Evolutionary conservation across 257 asterid species (phyloP).

Genomic region (Solanum ossicruentum): DNA sequence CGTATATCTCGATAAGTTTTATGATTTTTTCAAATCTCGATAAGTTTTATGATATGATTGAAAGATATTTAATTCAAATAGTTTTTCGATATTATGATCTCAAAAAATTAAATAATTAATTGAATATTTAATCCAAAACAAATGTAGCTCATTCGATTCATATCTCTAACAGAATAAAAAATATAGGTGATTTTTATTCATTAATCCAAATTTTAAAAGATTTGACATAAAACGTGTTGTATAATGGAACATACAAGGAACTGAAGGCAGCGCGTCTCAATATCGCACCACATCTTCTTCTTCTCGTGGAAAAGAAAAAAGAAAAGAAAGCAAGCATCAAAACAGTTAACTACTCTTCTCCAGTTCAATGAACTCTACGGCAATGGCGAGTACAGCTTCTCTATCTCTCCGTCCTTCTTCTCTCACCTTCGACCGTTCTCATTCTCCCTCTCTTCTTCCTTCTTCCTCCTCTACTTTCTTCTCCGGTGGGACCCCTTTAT

Average conservation of each 20-base stretch:
- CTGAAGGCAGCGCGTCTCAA: not conserved
- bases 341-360: constrained; percentile 6
- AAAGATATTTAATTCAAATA: not conserved
- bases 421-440: not conserved
- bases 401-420: constrained; percentile 18
- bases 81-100: not conserved
- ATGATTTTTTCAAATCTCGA: not conserved
- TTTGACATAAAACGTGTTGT: not conserved
- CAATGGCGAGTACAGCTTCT: constrained; percentile 30
- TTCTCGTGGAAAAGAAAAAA: not conserved
- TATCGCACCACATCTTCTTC: not conserved
- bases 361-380: constrained; percentile 20
- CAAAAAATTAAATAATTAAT: not conserved
- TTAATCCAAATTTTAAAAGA: not conserved
- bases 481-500: constrained; percentile 31
- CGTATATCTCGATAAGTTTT: not conserved
- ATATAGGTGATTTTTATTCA: not conserved
- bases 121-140: too few relatives aligned
- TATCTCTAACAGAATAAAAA: not conserved
- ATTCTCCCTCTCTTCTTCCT: constrained; percentile 4
- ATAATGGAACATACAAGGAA: not conserved
- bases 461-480: constrained; percentile 40
- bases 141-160: too few relatives aligned
- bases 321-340: constrained; percentile 9
- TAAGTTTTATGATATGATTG: not conserved